These are phyloP conservation scores for Myrica gale DNA, from an alignment of 306 rosid genomes.

Conservation along the genomic window DNA sequence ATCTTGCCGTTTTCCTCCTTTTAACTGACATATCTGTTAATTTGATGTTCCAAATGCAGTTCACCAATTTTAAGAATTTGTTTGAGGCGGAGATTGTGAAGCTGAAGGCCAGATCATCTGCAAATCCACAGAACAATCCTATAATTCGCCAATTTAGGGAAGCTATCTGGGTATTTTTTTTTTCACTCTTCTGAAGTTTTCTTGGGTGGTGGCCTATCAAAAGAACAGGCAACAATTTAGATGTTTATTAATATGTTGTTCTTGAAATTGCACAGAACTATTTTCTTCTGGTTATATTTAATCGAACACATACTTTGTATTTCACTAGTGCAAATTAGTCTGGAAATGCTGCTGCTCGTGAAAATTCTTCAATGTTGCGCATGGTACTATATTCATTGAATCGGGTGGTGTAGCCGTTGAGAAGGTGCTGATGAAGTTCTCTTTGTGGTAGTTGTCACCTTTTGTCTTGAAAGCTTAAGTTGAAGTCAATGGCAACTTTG, in stretches of 20 bases:
- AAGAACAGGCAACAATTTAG: not conserved
- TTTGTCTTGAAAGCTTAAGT: too few relatives aligned
- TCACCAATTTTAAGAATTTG: slow-evolving; percentile 62
- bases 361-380: too few relatives aligned
- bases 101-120: slow-evolving; percentile 41
- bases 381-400: too few relatives aligned
- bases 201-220: not conserved
- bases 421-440: too few relatives aligned
- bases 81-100: slow-evolving; percentile 56
- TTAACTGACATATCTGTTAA: slow-evolving; percentile 7
- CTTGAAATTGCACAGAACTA: not conserved
- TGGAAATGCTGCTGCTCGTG: too few relatives aligned
- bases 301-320: not conserved
- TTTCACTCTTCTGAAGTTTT: slow-evolving; percentile 2
- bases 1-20: not conserved
- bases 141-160: slow-evolving; percentile 70
- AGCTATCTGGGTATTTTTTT: slow-evolving; percentile 82
- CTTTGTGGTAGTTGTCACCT: too few relatives aligned
- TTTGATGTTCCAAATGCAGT: slow-evolving; percentile 41
- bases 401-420: too few relatives aligned
- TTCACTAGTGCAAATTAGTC: too few relatives aligned
- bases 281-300: not conserved
- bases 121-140: slow-evolving; percentile 40
- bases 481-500: too few relatives aligned
- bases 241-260: not conserved